Evolutionary conservation across 2,329 filamentous ascomycete genomes (phyloP).

Genomic region (Passalora sequoiae): DNA sequence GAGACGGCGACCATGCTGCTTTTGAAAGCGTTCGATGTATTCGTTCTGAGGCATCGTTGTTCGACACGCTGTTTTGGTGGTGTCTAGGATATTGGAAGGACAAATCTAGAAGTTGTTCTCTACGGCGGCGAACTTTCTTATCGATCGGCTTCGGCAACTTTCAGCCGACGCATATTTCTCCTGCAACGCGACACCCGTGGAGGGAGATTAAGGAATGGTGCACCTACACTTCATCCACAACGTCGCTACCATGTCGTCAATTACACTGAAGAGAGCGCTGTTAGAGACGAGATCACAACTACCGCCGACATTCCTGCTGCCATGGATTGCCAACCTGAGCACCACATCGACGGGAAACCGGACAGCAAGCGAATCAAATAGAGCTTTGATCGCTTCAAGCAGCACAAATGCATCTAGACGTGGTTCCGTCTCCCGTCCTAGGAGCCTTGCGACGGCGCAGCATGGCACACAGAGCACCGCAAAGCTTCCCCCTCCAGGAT

Average conservation of each 20-base stretch:
- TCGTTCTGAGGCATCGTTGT: constrained; percentile 73
- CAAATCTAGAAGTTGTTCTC: constrained; percentile 1
- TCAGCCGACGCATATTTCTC: too few species aligned
- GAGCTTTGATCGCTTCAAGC: too few species aligned
- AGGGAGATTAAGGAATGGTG: too few species aligned
- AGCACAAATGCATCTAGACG: neutral
- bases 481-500: constrained; percentile 1
- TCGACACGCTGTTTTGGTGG: too few species aligned
- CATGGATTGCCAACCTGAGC: constrained; percentile 45
- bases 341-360: constrained; percentile 30
- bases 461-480: neutral
- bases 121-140: neutral
- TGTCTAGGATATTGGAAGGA: too few species aligned
- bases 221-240: neutral
- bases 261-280: constrained; percentile 59
- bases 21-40: constrained; percentile 69
- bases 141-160: too few species aligned
- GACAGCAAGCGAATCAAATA: too few species aligned
- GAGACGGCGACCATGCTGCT: constrained; percentile 53
- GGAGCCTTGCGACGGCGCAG: neutral
- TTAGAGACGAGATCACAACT: constrained; percentile 54
- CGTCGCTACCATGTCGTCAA: constrained; percentile 35
- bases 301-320: constrained; percentile 50
- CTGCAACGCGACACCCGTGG: too few species aligned
- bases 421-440: neutral